Base-by-base conservation (phyloP, 2,329 filamentous ascomycete genomes). In the Lachnellula cervina region DNA sequence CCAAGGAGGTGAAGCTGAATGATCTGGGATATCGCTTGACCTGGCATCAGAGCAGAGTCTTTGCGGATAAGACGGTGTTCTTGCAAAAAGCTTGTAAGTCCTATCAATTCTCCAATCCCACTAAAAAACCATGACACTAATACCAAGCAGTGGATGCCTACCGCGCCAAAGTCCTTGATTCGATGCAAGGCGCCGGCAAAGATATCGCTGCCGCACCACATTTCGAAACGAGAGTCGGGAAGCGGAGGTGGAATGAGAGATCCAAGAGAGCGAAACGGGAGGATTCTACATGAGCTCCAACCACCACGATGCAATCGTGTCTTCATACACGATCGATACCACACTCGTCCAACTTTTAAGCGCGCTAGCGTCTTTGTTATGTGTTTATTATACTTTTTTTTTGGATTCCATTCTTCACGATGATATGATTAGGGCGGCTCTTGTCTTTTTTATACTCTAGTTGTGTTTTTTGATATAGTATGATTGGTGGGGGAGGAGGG, bases 11-110 rank as follows among this genome's bases (percentile, higher is more conserved):
- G n/a, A 83, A 89, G 49, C 76, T 97, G 59, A 97, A 97, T 69
- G 92, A 97, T 68, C 76, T 97, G 46, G 93, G 91, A 2, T 96
- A 95, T 71, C 84, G 93, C 47, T 95, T 99, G 89, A 92, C 90
- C 49, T 99, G 94, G 93, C 86, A 92, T 53, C 93, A 97, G 75
- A 94, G 91, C 70, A 81, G 93, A 67, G 89, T 93, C 11, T 97
- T 97, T 76, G 87, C 91, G 1, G 89, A 88, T 13, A 82, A 90
- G 64, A 90, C 87, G 42, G 79, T 96, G 48, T 97, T 97, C 72
- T 76, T 97, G 66, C 93, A 97, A 72, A 86, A 90, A 78, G 92
- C 92, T 65, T 76, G 92, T 96, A 77, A 84, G 91, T 88, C n/a
- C 47, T 49, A 56, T 40, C 14, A 5, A 13, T 14, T 28, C 34